Base-by-base conservation (phyloP, 495 filamentous ascomycete species). In the Bathelium albidoporum region DNA sequence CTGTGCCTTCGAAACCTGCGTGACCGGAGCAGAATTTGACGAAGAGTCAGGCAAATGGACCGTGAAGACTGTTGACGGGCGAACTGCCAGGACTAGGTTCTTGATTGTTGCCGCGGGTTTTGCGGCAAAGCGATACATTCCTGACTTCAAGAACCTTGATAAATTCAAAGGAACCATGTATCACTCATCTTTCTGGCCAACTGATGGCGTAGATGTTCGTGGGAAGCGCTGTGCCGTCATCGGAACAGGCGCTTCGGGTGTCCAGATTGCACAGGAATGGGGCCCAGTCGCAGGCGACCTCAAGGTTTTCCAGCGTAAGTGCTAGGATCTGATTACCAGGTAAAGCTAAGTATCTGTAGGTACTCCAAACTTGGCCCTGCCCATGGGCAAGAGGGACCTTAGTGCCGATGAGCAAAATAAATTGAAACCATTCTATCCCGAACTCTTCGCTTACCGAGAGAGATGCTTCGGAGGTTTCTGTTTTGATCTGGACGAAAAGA, bases 171-270 rank as follows among this genome's bases (percentile, higher is more conserved):
- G 85, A 2, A 44, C 68, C 3, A 73, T 84, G 2, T 73, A 82
- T 63, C 84, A 88, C 62, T 78, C 83, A 0, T 80, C 82, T 1
- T 78, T 80, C 70, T 88, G 85, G 85, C 84, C 84, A 0, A 73
- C 80, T 16, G 70, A 78, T 4, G 69, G 71, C 12, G 71, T 83
- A 34, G 72, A 82, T 62, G 68, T 84, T 9, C 69, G 68, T 20
- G 74, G 74, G 49, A 85, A 86, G 69, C 72, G 75, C 7, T 72
- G 75, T 32, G 81, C 80, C 7, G 72, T 86, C 44, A 80, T 88
- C 22, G 85, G 85, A 10, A 87, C 85, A 0, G 85, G 85, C 11
- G 69, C 69, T 10, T 65, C 66, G 1, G 66, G 66, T 36, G 36
- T 87, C 0, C 85, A 88, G 61, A 73, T 84, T 41, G 73, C 74